Evolutionary conservation across 345 rosid species (phyloP).

Genomic region (Leavenworthia alabamica): DNA sequence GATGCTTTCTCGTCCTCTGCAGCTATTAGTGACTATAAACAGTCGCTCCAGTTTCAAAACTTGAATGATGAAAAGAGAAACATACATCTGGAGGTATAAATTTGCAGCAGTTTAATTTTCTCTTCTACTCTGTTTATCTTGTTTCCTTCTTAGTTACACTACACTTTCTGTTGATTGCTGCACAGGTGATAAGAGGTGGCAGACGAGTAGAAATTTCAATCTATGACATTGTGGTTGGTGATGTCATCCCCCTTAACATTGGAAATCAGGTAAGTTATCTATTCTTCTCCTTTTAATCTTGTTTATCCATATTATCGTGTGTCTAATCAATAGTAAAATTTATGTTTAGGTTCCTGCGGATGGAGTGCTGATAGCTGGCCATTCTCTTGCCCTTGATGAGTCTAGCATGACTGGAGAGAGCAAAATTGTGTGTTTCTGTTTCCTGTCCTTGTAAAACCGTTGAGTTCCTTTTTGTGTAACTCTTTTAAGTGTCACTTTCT

Average conservation of each 20-base stretch:
- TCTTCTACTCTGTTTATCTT: background rate
- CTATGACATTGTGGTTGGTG: conserved; percentile 93
- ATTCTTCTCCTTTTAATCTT: background rate
- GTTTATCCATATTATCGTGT: background rate
- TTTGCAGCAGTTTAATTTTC: background rate
- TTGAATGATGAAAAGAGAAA: conserved; percentile 92
- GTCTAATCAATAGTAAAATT: background rate
- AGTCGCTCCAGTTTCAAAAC: conserved; percentile 96
- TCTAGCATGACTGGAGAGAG: conserved; percentile 99
- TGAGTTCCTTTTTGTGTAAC: background rate
- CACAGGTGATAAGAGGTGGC: conserved; percentile 83
- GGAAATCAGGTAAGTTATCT: conserved; percentile 72
- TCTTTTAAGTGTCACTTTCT: background rate
- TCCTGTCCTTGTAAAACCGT: background rate
- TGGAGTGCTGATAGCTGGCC: conserved; percentile 71
- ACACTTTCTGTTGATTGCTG: conserved; percentile 2
- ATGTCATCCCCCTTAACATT: conserved; percentile 86
- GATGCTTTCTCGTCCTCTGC: conserved; percentile 17
- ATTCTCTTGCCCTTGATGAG: conserved; percentile 87
- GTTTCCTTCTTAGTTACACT: background rate
- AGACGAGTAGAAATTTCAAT: conserved; percentile 76
- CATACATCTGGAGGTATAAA: conserved; percentile 81
- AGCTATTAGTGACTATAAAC: conserved; percentile 97
- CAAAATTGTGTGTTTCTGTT: conserved; percentile 52
- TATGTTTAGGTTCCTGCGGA: conserved; percentile 86